phyloP scores from a whole-genome alignment of 2,329 filamentous ascomycete species.

The Trichocomaceae sp. region DNA sequence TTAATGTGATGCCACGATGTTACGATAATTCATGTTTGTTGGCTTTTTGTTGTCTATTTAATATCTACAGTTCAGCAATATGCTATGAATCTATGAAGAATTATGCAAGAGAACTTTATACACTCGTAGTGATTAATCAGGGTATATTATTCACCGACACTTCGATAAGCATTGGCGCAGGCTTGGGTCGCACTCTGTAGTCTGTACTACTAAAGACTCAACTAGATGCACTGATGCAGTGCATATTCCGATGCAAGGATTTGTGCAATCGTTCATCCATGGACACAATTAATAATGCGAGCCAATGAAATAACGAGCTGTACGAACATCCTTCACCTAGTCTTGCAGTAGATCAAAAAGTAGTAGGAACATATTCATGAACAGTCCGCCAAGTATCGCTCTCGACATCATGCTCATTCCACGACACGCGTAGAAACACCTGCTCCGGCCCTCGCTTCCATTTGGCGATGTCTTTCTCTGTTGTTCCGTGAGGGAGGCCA shows the following conservation, averaged over 20 bases:
- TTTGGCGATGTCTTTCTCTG: slow-evolving; percentile 16
- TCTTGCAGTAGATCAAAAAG: no score
- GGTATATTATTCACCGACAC: background rate
- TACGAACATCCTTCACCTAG: no score
- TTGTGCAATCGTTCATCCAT: no score
- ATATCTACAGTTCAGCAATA: no score
- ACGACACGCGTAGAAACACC: slow-evolving; percentile 19
- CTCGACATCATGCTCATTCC: slow-evolving; percentile 17
- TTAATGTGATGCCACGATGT: background rate
- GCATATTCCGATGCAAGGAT: no score
- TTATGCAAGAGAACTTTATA: background rate
- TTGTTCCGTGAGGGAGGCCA: slow-evolving; percentile 16
- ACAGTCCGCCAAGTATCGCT: slow-evolving; percentile 18
- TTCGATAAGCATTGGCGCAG: background rate
- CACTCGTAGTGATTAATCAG: no score
- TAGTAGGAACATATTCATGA: slow-evolving; percentile 20
- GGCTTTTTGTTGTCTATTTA: background rate
- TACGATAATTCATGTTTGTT: background rate
- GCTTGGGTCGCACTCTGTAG: background rate
- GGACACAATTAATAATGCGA: no score
- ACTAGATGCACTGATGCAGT: no score
- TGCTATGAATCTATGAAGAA: background rate
- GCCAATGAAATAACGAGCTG: no score
- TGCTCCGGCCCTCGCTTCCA: slow-evolving; percentile 18
- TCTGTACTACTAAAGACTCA: no score